Conservation (phyloP, 1,284 basidiomycete species). For the Papiliotrema nemorosa region DNA sequence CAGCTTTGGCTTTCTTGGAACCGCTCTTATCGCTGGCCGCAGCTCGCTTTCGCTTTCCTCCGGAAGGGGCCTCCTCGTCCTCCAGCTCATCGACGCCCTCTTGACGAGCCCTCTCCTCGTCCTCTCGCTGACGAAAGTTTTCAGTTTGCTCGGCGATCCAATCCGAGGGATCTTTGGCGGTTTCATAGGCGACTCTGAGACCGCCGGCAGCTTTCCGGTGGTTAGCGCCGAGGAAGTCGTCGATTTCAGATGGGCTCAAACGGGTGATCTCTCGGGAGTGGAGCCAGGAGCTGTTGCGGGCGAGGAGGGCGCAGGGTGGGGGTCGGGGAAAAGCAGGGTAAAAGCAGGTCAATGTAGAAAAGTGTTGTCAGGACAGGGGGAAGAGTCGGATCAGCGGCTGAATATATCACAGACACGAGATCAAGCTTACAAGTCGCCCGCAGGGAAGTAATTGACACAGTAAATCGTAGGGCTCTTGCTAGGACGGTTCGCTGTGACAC, state of each 20-base stretch:
- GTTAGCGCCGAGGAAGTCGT: slow-evolving; percentile 70
- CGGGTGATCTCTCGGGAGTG: slow-evolving; percentile 74
- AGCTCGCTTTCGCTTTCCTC: slow-evolving; percentile 56
- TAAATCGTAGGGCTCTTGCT: slow-evolving; percentile 27
- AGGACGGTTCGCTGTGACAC: slow-evolving; percentile 32
- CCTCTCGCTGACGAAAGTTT: slow-evolving; percentile 56
- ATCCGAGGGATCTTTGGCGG: slow-evolving; percentile 71
- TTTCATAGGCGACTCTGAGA: slow-evolving; percentile 73
- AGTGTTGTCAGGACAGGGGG: too few relatives aligned
- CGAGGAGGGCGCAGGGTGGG: background rate
- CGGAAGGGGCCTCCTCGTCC: slow-evolving; percentile 53
- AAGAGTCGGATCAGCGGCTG: too few relatives aligned
- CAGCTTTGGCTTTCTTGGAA: background rate
- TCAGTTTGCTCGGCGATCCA: slow-evolving; percentile 60
- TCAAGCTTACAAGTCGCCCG: slow-evolving; percentile 77
- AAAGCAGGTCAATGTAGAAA: too few relatives aligned
- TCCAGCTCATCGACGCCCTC: slow-evolving; percentile 60
- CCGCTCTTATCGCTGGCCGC: slow-evolving; percentile 30
- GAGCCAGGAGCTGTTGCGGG: slow-evolving; percentile 66
- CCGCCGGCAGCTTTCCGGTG: slow-evolving; percentile 68
- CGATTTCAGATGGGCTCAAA: slow-evolving; percentile 75
- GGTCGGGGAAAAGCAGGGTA: background rate
- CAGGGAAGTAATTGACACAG: slow-evolving; percentile 49
- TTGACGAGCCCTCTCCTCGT: slow-evolving; percentile 57
- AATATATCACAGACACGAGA: background rate